Evolutionary conservation across 768 basidiomycete genomes (phyloP).

Genomic region (Pisolithus microcarpus): DNA sequence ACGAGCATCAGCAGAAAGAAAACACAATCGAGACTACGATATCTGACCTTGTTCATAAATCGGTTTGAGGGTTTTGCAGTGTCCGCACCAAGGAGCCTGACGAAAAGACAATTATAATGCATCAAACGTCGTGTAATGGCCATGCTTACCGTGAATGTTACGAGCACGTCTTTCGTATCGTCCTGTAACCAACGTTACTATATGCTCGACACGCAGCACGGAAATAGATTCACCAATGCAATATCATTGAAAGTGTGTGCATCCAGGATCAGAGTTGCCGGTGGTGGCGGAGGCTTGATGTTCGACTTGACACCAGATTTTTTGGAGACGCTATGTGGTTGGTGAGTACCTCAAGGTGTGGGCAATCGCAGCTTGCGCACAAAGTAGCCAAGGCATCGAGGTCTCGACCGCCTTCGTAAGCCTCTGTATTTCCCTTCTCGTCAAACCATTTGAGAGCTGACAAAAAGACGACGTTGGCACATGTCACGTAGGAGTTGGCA

Average conservation of each 20-base stretch:
- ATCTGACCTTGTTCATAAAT: constrained; percentile 66
- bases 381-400: constrained; percentile 68
- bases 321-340: constrained; percentile 49
- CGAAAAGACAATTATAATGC: neutral
- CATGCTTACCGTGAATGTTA: constrained; percentile 64
- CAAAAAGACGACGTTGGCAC: neutral
- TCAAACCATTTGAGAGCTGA: constrained; percentile 90
- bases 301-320: constrained; percentile 81
- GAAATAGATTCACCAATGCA: constrained; percentile 41
- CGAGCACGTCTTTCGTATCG: constrained; percentile 71
- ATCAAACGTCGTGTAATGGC: neutral
- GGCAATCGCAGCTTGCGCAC: constrained; percentile 37
- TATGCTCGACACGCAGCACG: neutral
- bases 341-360: neutral
- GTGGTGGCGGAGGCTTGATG: constrained; percentile 78
- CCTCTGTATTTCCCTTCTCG: constrained; percentile 53
- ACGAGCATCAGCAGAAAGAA: neutral
- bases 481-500: neutral
- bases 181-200: constrained; percentile 34
- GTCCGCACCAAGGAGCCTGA: constrained; percentile 81
- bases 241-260: constrained; percentile 68
- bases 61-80: constrained; percentile 91
- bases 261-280: constrained; percentile 62
- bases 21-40: neutral
- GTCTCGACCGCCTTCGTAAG: constrained; percentile 75